phyloP scores from a whole-genome alignment of 495 filamentous ascomycete genomes.

The Halenospora varia region DNA sequence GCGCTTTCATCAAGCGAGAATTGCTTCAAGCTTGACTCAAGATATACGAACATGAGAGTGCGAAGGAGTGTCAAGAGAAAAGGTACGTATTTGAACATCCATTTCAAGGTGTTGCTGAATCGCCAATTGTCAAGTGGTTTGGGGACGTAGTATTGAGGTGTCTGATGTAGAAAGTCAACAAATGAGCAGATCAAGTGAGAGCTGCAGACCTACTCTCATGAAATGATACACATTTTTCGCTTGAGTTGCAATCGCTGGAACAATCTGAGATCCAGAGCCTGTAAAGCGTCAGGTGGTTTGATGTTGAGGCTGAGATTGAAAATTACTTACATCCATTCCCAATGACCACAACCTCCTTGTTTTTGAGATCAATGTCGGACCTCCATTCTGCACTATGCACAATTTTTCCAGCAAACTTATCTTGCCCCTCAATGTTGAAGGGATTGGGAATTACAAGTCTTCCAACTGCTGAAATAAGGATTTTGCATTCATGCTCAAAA shows the following conservation, averaged over 20 bases:
- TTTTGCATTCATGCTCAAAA: background rate
- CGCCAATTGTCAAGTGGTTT: background rate
- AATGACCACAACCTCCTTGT: background rate
- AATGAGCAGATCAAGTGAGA: background rate
- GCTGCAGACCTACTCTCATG: background rate
- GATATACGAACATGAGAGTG: slow-evolving; percentile 1
- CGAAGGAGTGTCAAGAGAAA: slow-evolving; percentile 1
- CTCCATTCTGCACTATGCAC: background rate
- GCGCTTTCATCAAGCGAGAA: background rate
- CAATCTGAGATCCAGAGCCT: background rate
- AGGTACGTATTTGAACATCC: background rate
- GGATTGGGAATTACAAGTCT: background rate
- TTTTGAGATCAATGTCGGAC: background rate
- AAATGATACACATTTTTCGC: slow-evolving; percentile 2
- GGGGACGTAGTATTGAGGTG: slow-evolving; percentile 2
- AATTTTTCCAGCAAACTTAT: background rate
- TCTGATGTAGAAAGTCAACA: slow-evolving; percentile 1
- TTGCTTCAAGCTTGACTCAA: background rate
- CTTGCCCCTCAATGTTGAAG: background rate
- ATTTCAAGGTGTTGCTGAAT: background rate
- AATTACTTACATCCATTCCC: background rate
- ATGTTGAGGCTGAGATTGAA: too few species aligned
- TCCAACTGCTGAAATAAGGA: background rate
- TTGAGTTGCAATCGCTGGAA: background rate
- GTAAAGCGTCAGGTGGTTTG: background rate